These are phyloP conservation scores for Phytophthora agathidicida DNA, from an alignment of 352 stramenopile genomes.

Conservation along the genomic window DNA sequence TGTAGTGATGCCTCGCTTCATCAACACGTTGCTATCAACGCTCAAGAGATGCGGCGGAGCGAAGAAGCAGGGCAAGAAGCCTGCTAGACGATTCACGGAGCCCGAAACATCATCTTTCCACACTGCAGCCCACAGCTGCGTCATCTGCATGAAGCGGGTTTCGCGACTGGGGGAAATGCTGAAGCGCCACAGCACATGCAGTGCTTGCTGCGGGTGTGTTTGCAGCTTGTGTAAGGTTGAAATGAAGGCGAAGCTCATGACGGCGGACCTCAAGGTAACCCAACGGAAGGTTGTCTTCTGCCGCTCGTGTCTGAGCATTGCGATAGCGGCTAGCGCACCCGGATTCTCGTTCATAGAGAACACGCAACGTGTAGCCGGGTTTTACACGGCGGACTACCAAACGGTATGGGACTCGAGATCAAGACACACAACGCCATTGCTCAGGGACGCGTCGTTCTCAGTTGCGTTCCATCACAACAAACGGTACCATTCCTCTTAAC, in stretches of 20 bases:
- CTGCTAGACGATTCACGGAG: no score
- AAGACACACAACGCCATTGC: no score
- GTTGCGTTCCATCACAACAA: no score
- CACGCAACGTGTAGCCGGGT: not conserved
- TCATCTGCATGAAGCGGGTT: slow-evolving; percentile 27
- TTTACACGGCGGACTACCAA: not conserved
- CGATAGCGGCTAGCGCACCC: slow-evolving; percentile 15
- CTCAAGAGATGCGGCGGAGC: not conserved
- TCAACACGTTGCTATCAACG: slow-evolving; percentile 12
- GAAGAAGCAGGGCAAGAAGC: no score
- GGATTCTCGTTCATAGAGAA: slow-evolving; percentile 14
- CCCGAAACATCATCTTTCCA: no score
- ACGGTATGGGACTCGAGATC: not conserved
- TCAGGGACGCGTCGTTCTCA: not conserved
- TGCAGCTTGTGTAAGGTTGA: slow-evolving; percentile 27
- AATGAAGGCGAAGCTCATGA: slow-evolving; percentile 31
- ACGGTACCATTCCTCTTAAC: no score
- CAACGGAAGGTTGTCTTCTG: slow-evolving; percentile 47
- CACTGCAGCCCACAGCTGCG: slow-evolving; percentile 31
- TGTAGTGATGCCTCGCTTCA: slow-evolving; percentile 12
- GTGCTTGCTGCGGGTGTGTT: slow-evolving; percentile 38
- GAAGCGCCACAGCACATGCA: slow-evolving; percentile 24
- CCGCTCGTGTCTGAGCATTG: slow-evolving; percentile 29
- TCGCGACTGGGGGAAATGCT: slow-evolving; percentile 4
- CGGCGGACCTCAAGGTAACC: slow-evolving; percentile 33